These are phyloP conservation scores for Rosa multiflora DNA, from an alignment of 306 rosid genomes.

Conservation along the genomic window DNA sequence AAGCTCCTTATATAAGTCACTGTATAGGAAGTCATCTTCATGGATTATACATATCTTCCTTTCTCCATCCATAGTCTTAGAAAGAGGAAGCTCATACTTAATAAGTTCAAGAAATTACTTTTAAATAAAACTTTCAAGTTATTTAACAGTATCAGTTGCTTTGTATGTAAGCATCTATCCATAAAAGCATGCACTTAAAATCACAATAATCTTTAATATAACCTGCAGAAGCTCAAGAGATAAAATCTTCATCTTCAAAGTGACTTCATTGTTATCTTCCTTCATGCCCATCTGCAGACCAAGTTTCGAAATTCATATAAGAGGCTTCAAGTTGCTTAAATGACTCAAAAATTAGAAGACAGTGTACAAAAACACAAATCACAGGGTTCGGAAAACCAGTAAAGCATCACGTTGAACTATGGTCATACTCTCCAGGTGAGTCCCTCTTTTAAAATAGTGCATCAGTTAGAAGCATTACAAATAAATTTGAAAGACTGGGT, in stretches of 20 bases:
- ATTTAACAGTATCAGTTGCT: not conserved
- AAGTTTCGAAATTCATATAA: slow-evolving; percentile 26
- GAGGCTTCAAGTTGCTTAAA: slow-evolving; percentile 10
- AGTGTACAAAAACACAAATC: slow-evolving; percentile 54
- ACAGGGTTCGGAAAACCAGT: slow-evolving; percentile 92
- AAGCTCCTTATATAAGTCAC: slow-evolving; percentile 3
- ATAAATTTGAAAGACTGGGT: slow-evolving; percentile 3
- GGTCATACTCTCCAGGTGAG: slow-evolving; percentile 93
- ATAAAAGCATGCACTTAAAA: slow-evolving; percentile 21
- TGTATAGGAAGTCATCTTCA: not conserved
- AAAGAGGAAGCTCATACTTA: not conserved
- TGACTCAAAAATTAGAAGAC: slow-evolving; percentile 20
- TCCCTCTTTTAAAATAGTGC: slow-evolving; percentile 62
- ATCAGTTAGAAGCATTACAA: slow-evolving; percentile 33
- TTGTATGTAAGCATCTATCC: slow-evolving; percentile 1
- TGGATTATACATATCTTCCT: no score
- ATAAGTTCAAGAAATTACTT: not conserved
- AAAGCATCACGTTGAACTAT: slow-evolving; percentile 86
- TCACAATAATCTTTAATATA: slow-evolving; percentile 21
- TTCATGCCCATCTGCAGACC: slow-evolving; percentile 93
- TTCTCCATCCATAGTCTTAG: no score
- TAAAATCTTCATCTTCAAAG: slow-evolving; percentile 84
- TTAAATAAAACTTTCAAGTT: not conserved
- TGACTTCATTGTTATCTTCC: slow-evolving; percentile 94
- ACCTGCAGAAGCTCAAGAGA: slow-evolving; percentile 99